Evolutionary conservation across 805 yeast species (phyloP).

Genomic region (Cyberlindnera mycetangii): DNA sequence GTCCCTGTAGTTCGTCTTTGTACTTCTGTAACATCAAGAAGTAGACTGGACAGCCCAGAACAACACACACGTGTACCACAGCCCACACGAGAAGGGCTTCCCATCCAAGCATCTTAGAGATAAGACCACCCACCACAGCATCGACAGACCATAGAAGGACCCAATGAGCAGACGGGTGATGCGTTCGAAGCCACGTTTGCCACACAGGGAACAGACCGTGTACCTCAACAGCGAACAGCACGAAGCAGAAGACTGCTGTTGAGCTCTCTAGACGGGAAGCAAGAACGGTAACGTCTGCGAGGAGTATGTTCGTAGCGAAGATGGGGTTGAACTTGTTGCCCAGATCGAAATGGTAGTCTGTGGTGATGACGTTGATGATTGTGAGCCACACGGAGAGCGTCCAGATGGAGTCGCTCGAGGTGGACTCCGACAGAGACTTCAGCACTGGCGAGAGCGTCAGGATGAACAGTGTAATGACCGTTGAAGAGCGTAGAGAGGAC

Average conservation of each 20-base stretch:
- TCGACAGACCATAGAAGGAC: slow-evolving; percentile 8
- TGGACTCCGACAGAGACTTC: slow-evolving; percentile 81
- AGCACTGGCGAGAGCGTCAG: slow-evolving; percentile 85
- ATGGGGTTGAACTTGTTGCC: slow-evolving; percentile 38
- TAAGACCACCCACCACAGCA: slow-evolving; percentile 30
- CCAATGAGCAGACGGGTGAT: slow-evolving; percentile 22
- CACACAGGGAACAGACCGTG: slow-evolving; percentile 73
- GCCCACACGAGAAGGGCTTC: slow-evolving; percentile 49
- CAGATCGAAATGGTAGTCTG: slow-evolving; percentile 63
- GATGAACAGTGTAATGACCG: slow-evolving; percentile 65
- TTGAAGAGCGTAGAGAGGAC: slow-evolving; percentile 54
- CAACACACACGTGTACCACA: slow-evolving; percentile 43
- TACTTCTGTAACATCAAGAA: slow-evolving; percentile 71
- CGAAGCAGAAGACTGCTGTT: slow-evolving; percentile 77
- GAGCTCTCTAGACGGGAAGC: slow-evolving; percentile 84
- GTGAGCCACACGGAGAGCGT: slow-evolving; percentile 81
- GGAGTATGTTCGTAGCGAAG: slow-evolving; percentile 75
- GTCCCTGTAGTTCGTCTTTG: slow-evolving; percentile 85
- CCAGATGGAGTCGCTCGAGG: slow-evolving; percentile 95
- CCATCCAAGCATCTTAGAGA: slow-evolving; percentile 38
- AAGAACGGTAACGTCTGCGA: slow-evolving; percentile 83
- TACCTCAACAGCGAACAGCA: slow-evolving; percentile 66
- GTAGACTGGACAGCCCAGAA: slow-evolving; percentile 63
- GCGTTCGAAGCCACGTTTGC: slow-evolving; percentile 58
- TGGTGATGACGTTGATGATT: slow-evolving; percentile 60